Evolutionary conservation across 345 rosid species (phyloP), one percentile per base, ranked within the genome.

Genomic region (Arabidopsis arenosa): DNA sequence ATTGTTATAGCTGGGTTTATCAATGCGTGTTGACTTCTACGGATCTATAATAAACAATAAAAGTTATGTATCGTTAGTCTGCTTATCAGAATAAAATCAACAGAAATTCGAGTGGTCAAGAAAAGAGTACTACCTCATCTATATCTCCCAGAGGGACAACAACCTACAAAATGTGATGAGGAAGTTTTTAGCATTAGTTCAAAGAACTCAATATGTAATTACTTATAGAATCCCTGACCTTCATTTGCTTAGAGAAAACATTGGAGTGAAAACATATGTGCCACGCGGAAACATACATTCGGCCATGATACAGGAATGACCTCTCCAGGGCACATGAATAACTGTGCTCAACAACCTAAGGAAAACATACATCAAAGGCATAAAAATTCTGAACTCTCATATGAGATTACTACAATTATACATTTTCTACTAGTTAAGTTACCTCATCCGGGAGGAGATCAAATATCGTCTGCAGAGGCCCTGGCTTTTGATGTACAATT

Each of bases 201-300:
- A 68, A 43, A 35, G 47, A 49, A 33, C 11, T 49, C 48, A 21
- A 4, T 60, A 23, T 41, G 36, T 43, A 11, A 35, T 33, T 43
- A 21, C 51, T 66, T 15, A 45, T 5, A 66, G 66, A 63, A 41
- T 32, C 17, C 71, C 90, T 76, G 47, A 92, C 99, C 99, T 95
- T 95, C 89, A 95, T 88, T 79, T 95, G 99, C 89, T 95, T 95
- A 63, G 99, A 95, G 74, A 95, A 95, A 68, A 95, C 94, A 80
- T 95, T 95, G 40, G 98, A 92, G 85, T 92, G 99, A 80, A 95
- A 95, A 86, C 99, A 95, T 75, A 95, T 92, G 81, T 89, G 93
- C 99, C 99, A 95, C 30, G 99, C 85, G 21, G 97, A 95, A 75
- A 92, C 98, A 83, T 92, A 95, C 87, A 92, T 95, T 54, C 99